Conservation (phyloP, 1,284 basidiomycete genomes). For the Sporisorium sorghi region DNA sequence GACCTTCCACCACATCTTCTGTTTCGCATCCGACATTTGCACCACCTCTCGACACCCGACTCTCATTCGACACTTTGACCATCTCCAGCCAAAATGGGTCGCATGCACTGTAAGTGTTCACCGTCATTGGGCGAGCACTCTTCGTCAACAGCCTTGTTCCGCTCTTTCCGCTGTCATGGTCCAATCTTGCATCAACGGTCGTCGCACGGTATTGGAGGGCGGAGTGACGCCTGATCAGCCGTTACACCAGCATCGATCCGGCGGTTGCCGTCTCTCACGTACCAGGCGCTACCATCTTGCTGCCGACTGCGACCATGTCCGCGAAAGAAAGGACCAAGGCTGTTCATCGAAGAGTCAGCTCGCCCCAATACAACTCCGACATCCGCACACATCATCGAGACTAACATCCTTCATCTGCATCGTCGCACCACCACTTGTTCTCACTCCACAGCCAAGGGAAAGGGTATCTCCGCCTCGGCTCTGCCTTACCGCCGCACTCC, state of each 20-base stretch:
- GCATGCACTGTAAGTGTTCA: conserved; percentile 66
- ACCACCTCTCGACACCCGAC: conserved; percentile 14
- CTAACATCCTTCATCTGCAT: conserved; percentile 4
- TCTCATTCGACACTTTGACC: conserved; percentile 17
- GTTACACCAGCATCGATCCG: neutral
- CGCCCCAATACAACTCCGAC: conserved; percentile 13
- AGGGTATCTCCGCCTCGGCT: conserved; percentile 80
- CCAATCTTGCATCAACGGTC: neutral
- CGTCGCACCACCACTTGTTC: neutral
- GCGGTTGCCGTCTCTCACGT: neutral
- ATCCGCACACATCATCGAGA: conserved; percentile 4
- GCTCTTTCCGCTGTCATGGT: conserved; percentile 12
- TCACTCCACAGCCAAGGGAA: conserved; percentile 61
- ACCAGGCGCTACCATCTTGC: neutral
- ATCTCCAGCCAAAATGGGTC: conserved; percentile 67
- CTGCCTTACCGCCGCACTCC: conserved; percentile 96
- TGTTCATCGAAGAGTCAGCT: conserved; percentile 6
- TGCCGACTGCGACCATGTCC: neutral
- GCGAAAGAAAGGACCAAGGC: neutral
- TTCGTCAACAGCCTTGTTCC: neutral
- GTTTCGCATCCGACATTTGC: conserved; percentile 5
- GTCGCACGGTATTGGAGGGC: neutral
- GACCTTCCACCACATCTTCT: conserved; percentile 26
- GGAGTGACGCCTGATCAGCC: neutral
- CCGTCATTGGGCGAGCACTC: conserved; percentile 28